Conservation (phyloP, 2,329 filamentous ascomycete genomes). For the Sarocladium brachiariae region DNA sequence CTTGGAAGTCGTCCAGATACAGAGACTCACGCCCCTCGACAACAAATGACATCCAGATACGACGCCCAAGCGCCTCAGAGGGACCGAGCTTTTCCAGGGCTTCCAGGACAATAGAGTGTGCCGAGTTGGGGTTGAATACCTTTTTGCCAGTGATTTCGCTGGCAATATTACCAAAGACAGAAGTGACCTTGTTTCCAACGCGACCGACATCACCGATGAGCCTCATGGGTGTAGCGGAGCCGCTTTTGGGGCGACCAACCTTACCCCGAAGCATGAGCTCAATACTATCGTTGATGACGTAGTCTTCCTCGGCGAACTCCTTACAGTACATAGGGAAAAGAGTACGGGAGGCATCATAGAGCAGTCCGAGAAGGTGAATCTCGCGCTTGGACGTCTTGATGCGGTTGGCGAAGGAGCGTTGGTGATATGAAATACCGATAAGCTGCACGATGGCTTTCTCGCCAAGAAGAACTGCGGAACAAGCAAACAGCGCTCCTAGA, state of each 20-base stretch:
- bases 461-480: slow-evolving; percentile 62
- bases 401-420: slow-evolving; percentile 70
- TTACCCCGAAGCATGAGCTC: slow-evolving; percentile 58
- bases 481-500: slow-evolving; percentile 60
- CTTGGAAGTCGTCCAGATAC: slow-evolving; percentile 71
- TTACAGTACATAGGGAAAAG: slow-evolving; percentile 89
- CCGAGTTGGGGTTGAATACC: slow-evolving; percentile 86
- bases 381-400: slow-evolving; percentile 91
- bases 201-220: slow-evolving; percentile 72
- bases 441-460: slow-evolving; percentile 76
- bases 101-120: slow-evolving; percentile 82
- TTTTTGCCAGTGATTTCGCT: slow-evolving; percentile 94
- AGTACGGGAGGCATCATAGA: slow-evolving; percentile 83
- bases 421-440: slow-evolving; percentile 79
- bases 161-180: slow-evolving; percentile 83
- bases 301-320: slow-evolving; percentile 88
- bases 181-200: slow-evolving; percentile 88
- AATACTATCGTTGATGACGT: slow-evolving; percentile 80
- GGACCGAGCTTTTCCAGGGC: slow-evolving; percentile 79
- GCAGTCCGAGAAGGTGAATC: slow-evolving; percentile 69
- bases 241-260: slow-evolving; percentile 36
- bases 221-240: slow-evolving; percentile 68
- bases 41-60: slow-evolving; percentile 98
- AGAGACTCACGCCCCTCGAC: slow-evolving; percentile 80
- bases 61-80: slow-evolving; percentile 85